phyloP scores from a whole-genome alignment of 345 rosid genomes.

The Eucalyptus coolabah region DNA sequence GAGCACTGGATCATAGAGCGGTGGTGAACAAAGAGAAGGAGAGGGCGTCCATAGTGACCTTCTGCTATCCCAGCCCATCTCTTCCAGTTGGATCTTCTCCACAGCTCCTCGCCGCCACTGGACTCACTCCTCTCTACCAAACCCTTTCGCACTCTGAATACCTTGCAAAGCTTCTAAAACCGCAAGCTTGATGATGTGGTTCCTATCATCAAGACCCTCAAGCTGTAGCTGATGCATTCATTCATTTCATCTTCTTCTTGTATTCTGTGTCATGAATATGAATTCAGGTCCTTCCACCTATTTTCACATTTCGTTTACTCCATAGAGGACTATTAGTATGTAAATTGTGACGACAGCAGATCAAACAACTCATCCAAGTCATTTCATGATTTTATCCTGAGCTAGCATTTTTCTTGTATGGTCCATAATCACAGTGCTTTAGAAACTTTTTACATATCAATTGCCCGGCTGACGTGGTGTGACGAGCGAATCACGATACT shows the following conservation, averaged over 20 bases:
- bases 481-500: not conserved
- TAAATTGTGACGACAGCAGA: not conserved
- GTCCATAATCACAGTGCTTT: not conserved
- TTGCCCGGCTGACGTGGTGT: not conserved
- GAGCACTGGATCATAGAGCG: conserved; percentile 2
- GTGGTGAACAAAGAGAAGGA: conserved; percentile 5
- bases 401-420: not conserved
- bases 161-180: not conserved
- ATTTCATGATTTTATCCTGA: not conserved
- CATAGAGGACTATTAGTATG: not conserved
- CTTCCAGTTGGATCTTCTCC: conserved; percentile 12
- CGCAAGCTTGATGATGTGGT: not conserved
- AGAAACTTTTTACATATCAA: not conserved
- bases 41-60: conserved; percentile 15
- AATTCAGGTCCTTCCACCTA: not conserved
- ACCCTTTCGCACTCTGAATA: conserved; percentile 6
- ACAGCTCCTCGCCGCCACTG: not conserved
- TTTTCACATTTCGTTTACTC: not conserved
- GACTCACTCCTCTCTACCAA: conserved; percentile 8
- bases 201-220: conserved; percentile 3
- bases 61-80: not conserved
- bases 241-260: not conserved
- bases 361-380: not conserved
- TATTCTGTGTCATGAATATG: not conserved
- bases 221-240: not conserved